Conservation (phyloP, 345 rosid species). For the Acer saccharum region DNA sequence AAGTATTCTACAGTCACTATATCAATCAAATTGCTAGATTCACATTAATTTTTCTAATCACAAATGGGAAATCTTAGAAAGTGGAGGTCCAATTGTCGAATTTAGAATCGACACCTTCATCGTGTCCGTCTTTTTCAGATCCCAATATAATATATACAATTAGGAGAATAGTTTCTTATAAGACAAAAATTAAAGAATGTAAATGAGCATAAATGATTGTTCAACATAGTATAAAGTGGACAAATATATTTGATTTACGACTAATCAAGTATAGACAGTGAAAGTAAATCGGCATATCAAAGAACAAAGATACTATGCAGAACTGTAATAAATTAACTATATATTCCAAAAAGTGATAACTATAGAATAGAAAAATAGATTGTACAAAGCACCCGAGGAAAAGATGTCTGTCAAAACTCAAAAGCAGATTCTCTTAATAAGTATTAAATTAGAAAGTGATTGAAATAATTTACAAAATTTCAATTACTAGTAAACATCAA, state of each 20-base stretch:
- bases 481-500: not conserved
- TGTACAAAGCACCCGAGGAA: not conserved
- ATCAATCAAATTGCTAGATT: not conserved
- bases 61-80: too few species aligned
- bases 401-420: conserved; percentile 1
- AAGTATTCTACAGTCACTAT: not conserved
- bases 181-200: not conserved
- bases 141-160: not conserved
- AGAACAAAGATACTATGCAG: not conserved
- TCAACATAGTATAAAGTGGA: not conserved
- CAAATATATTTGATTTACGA: not conserved
- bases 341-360: not conserved
- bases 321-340: not conserved
- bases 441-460: not conserved
- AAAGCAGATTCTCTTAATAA: not conserved
- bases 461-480: not conserved
- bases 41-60: not conserved
- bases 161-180: not conserved
- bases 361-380: too few species aligned
- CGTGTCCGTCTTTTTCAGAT: not conserved
- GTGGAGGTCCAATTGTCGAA: too few species aligned
- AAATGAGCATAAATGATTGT: not conserved
- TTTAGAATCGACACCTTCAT: not conserved
- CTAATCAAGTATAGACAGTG: not conserved
- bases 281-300: not conserved